These are phyloP conservation scores for Pseudogymnoascus sp. DNA, from an alignment of 2,329 filamentous ascomycete genomes.

Conservation along the genomic window DNA sequence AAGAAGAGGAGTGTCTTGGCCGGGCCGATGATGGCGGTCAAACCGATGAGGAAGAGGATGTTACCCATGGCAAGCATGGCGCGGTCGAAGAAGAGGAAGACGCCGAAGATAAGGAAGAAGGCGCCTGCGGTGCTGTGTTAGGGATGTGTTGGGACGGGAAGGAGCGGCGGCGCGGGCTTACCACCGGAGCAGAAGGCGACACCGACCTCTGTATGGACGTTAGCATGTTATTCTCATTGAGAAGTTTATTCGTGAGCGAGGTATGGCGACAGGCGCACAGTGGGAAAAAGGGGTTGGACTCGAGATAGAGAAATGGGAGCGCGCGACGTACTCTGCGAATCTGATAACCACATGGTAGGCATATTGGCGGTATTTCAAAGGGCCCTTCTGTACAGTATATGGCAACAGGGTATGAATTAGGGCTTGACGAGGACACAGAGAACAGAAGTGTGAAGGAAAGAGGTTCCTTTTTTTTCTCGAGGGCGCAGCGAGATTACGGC, in stretches of 20 bases:
- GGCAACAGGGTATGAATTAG: background rate
- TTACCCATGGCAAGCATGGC: conserved; percentile 99
- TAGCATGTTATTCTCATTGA: conserved; percentile 21
- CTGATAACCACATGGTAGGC: conserved; percentile 82
- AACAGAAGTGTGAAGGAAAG: background rate
- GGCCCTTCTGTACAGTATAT: background rate
- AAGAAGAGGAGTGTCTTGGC: conserved; percentile 93
- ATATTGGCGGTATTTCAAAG: conserved; percentile 21
- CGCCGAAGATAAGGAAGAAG: conserved; percentile 89
- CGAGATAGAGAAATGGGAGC: background rate
- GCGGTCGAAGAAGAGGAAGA: conserved; percentile 95
- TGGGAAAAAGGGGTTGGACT: conserved; percentile 7
- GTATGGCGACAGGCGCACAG: conserved; percentile 21
- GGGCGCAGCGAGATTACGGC: conserved; percentile 5
- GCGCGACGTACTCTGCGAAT: conserved; percentile 74
- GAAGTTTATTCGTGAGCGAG: background rate
- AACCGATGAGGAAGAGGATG: conserved; percentile 94
- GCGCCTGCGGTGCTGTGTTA: conserved; percentile 53
- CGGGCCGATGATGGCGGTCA: conserved; percentile 90
- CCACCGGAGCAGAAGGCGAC: conserved; percentile 96
- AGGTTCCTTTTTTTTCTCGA: background rate
- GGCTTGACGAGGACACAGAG: background rate
- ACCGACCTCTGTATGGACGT: conserved; percentile 67
- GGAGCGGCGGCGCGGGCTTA: conserved; percentile 49
- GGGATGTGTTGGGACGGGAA: background rate